Evolutionary conservation across 1,139 yeast species (phyloP).

Genomic region (Yamadazyma songkhlaensis): DNA sequence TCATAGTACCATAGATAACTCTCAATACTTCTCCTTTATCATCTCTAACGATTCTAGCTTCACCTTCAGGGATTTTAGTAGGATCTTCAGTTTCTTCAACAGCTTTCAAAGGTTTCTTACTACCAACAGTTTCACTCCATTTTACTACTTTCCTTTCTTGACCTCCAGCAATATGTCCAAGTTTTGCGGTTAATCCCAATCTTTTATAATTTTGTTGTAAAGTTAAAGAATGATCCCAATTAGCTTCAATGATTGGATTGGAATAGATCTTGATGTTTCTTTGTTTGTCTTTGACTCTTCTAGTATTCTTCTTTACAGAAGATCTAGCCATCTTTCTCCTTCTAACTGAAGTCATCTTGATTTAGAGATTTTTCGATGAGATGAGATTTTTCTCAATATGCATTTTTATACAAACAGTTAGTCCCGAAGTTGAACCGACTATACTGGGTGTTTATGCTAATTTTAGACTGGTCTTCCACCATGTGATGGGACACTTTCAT

Average conservation of each 20-base stretch:
- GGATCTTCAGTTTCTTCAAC: slow-evolving; percentile 49
- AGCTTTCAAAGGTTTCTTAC: slow-evolving; percentile 31
- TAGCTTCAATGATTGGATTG: slow-evolving; percentile 79
- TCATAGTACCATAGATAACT: slow-evolving; percentile 69
- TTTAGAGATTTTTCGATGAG: slow-evolving; percentile 8
- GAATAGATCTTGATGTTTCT: slow-evolving; percentile 60
- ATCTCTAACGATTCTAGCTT: slow-evolving; percentile 78
- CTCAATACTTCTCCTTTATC: slow-evolving; percentile 66
- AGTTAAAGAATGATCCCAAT: slow-evolving; percentile 87
- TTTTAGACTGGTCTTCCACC: no score
- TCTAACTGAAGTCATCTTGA: slow-evolving; percentile 72
- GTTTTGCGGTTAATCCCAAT: slow-evolving; percentile 68
- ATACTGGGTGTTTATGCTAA: no score
- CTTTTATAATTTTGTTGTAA: slow-evolving; percentile 78
- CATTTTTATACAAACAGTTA: no score
- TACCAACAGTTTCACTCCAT: slow-evolving; percentile 28
- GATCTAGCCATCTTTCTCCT: slow-evolving; percentile 82
- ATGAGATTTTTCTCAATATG: not conserved
- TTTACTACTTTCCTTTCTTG: slow-evolving; percentile 49
- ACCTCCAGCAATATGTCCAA: slow-evolving; percentile 71
- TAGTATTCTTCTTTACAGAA: slow-evolving; percentile 62
- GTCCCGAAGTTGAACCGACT: no score
- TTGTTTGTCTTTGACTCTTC: slow-evolving; percentile 67
- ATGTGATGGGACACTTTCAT: no score
- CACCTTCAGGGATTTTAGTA: slow-evolving; percentile 67